Percentiles rank a stretch among this genome's conserved stretches.
Evolutionary conservation across 1,284 basidiomycete genomes (phyloP).

Genomic region (Malassezia equina): DNA sequence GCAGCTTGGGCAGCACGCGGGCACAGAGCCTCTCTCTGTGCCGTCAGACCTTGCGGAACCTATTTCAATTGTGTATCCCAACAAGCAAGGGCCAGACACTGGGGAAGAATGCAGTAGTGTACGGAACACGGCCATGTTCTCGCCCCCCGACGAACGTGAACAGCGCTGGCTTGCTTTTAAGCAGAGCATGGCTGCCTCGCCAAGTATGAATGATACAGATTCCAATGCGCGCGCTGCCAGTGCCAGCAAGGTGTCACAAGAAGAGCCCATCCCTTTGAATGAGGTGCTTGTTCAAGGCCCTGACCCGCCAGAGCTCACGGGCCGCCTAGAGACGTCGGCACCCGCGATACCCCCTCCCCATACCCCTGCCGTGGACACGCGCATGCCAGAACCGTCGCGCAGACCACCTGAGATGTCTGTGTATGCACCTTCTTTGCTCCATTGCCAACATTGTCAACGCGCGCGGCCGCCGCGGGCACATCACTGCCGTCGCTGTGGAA

Average conservation of each 20-base stretch:
- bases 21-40: neutral
- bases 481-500: slow-evolving; percentile 45
- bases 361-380: neutral
- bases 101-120: neutral
- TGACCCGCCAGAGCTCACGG: neutral
- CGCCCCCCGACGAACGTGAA: slow-evolving; percentile 6
- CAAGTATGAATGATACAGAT: neutral
- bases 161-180: neutral
- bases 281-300: neutral
- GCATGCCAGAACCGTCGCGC: slow-evolving; percentile 9
- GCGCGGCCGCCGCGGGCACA: slow-evolving; percentile 40
- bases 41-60: neutral
- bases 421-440: slow-evolving; percentile 5
- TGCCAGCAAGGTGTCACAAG: neutral
- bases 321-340: neutral
- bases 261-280: neutral
- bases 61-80: neutral
- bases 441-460: slow-evolving; percentile 11
- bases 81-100: neutral
- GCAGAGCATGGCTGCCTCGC: neutral
- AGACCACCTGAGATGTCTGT: slow-evolving; percentile 3
- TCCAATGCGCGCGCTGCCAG: neutral
- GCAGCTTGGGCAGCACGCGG: neutral
- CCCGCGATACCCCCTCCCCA: neutral
- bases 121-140: slow-evolving; percentile 4